phyloP scores from a whole-genome alignment of 306 rosid species.

The Medicago ruthenica region DNA sequence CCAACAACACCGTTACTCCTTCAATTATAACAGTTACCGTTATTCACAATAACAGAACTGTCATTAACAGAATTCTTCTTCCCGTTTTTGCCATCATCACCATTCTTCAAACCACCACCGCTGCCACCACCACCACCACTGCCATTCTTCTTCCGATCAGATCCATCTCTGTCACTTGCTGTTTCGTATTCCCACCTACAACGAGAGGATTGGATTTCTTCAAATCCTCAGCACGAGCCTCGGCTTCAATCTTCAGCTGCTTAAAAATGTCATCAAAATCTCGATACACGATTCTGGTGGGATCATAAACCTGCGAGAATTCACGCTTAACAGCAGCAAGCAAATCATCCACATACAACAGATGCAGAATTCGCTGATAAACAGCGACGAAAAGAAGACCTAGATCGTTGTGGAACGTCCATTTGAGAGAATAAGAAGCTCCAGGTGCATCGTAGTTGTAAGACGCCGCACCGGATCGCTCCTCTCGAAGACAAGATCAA shows the following conservation, averaged over 20 bases:
- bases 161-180: constrained; percentile 56
- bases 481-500: constrained; percentile 93
- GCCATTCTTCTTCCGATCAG: constrained; percentile 54
- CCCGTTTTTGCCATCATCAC: constrained; percentile 47
- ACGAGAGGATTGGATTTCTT: constrained; percentile 62
- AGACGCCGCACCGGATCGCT: constrained; percentile 82
- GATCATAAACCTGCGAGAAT: constrained; percentile 73
- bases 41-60: constrained; percentile 48
- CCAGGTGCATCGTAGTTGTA: constrained; percentile 85
- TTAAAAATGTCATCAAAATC: constrained; percentile 74
- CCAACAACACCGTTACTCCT: constrained; percentile 35
- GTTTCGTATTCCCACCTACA: constrained; percentile 46
- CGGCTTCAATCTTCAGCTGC: constrained; percentile 84
- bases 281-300: constrained; percentile 55
- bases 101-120: constrained; percentile 52
- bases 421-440: constrained; percentile 87
- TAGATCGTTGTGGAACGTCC: constrained; percentile 93
- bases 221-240: constrained; percentile 82
- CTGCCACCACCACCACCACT: too few relatives aligned
- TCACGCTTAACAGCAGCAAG: constrained; percentile 79
- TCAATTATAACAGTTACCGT: constrained; percentile 53
- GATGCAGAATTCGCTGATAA: constrained; percentile 83
- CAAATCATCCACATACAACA: constrained; percentile 82
- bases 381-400: constrained; percentile 92
- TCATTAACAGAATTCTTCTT: constrained; percentile 70